Percentiles rank a stretch among this genome's conserved stretches.
Evolutionary conservation across 441 rosid genomes (phyloP).

Genomic region (Syzygium malaccense): DNA sequence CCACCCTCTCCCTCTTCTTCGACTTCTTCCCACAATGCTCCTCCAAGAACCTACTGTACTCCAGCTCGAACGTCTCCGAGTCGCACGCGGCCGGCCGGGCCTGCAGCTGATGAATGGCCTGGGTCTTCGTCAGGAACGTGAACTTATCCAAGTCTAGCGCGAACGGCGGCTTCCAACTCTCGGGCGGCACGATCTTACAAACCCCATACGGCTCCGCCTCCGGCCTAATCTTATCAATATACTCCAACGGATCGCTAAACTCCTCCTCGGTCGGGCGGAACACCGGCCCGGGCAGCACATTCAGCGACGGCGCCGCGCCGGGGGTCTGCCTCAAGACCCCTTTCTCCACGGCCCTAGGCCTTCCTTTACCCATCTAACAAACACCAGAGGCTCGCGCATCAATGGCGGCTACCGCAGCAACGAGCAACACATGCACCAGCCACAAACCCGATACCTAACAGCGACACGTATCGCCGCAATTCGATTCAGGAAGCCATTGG

Average conservation of each 20-base stretch:
- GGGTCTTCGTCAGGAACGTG: slow-evolving; percentile 83
- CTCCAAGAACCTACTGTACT: slow-evolving; percentile 72
- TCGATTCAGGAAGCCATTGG: background rate
- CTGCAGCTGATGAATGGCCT: slow-evolving; percentile 96
- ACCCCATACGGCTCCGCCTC: slow-evolving; percentile 93
- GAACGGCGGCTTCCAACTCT: slow-evolving; percentile 72
- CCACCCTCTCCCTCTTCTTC: slow-evolving; percentile 65
- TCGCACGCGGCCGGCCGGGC: slow-evolving; percentile 84
- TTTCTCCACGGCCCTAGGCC: slow-evolving; percentile 75
- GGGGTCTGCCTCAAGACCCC: slow-evolving; percentile 55
- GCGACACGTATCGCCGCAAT: background rate
- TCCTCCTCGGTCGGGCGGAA: slow-evolving; percentile 83
- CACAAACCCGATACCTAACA: slow-evolving; percentile 6
- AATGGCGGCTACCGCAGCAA: background rate
- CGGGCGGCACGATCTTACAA: slow-evolving; percentile 90
- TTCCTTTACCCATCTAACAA: slow-evolving; percentile 77
- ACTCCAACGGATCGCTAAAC: slow-evolving; percentile 79
- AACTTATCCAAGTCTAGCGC: slow-evolving; percentile 61
- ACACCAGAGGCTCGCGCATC: background rate
- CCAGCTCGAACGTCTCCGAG: slow-evolving; percentile 82
- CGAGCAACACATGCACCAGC: background rate
- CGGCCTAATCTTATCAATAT: slow-evolving; percentile 64
- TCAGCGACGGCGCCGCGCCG: slow-evolving; percentile 30
- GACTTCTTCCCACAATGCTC: slow-evolving; percentile 65
- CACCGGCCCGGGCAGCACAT: slow-evolving; percentile 62